Percentiles rank a stretch among this genome's conserved stretches.
Evolutionary conservation across 1,139 yeast genomes (phyloP).

Genomic region (Candida anutae): DNA sequence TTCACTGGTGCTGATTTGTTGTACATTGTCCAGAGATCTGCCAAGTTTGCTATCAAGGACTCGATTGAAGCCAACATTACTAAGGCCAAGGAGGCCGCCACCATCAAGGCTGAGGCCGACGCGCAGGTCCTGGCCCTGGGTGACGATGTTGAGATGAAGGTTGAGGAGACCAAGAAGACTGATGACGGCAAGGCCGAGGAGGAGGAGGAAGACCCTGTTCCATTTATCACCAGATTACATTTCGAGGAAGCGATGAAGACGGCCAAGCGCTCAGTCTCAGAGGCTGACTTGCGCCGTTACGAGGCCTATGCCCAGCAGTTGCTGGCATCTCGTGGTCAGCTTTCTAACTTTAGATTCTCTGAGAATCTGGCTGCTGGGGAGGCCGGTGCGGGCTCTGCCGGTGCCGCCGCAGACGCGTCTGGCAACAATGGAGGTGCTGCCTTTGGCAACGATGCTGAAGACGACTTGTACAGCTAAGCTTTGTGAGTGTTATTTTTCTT

Average conservation of each 20-base stretch:
- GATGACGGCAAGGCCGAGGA: slow-evolving; percentile 41
- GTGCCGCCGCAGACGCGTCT: slow-evolving; percentile 60
- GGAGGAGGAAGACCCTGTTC: slow-evolving; percentile 85
- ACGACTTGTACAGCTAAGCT: slow-evolving; percentile 78
- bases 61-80: slow-evolving; percentile 80
- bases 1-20: slow-evolving; percentile 99
- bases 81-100: slow-evolving; percentile 46
- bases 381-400: slow-evolving; percentile 17
- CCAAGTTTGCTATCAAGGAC: slow-evolving; percentile 97
- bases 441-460: slow-evolving; percentile 76
- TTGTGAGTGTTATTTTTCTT: too few relatives aligned
- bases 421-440: slow-evolving; percentile 75
- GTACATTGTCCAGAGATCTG: slow-evolving; percentile 96
- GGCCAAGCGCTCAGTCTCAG: slow-evolving; percentile 94
- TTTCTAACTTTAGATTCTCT: slow-evolving; percentile 65
- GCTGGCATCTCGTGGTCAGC: slow-evolving; percentile 92
- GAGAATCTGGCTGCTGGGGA: slow-evolving; percentile 35
- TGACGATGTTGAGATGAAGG: slow-evolving; percentile 59
- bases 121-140: slow-evolving; percentile 32
- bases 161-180: slow-evolving; percentile 25
- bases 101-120: slow-evolving; percentile 22
- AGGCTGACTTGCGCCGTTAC: slow-evolving; percentile 95
- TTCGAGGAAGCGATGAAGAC: slow-evolving; percentile 99
- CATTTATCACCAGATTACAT: slow-evolving; percentile 85
- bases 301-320: slow-evolving; percentile 98